phyloP scores from a whole-genome alignment of 1,284 basidiomycete species.

The Fereydounia khargensis region DNA sequence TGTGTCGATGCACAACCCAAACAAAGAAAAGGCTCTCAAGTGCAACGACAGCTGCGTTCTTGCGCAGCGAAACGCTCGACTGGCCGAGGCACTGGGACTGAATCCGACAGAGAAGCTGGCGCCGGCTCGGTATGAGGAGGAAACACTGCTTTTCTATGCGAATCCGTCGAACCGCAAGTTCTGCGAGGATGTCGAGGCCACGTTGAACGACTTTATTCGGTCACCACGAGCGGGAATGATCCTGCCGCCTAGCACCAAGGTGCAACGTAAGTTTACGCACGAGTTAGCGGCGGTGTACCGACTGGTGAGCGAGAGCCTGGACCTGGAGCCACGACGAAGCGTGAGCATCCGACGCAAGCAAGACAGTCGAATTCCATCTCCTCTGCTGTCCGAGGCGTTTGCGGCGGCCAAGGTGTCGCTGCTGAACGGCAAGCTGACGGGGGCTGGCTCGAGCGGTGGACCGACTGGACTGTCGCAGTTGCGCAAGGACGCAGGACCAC shows the following conservation, averaged over 20 bases:
- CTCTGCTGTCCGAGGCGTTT: conserved; percentile 41
- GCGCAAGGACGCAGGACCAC: conserved; percentile 24
- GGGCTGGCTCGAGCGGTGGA: conserved; percentile 3
- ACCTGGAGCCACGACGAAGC: conserved; percentile 40
- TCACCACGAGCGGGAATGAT: conserved; percentile 47
- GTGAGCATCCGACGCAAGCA: conserved; percentile 48
- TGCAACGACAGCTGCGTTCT: conserved; percentile 52
- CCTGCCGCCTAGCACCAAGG: conserved; percentile 33
- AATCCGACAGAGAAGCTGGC: conserved; percentile 32
- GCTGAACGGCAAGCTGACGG: conserved; percentile 15
- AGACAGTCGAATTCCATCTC: conserved; percentile 38
- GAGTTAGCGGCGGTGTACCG: conserved; percentile 42
- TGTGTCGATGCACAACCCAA: conserved; percentile 29
- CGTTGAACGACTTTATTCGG: conserved; percentile 49
- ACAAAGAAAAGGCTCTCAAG: conserved; percentile 38
- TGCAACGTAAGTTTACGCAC: conserved; percentile 46
- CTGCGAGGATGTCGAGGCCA: conserved; percentile 42
- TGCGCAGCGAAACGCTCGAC: conserved; percentile 52
- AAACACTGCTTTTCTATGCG: conserved; percentile 40
- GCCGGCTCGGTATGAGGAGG: conserved; percentile 25
- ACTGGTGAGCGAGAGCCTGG: conserved; percentile 43
- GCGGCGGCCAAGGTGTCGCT: conserved; percentile 17
- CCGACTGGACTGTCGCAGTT: conserved; percentile 34
- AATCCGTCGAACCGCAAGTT: conserved; percentile 34
- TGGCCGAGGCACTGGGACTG: conserved; percentile 53